Percentiles rank a stretch among this genome's conserved stretches.
These are phyloP conservation scores for Ascochyta koolunga DNA, from an alignment of 2,329 filamentous ascomycete species.

Conservation along the genomic window DNA sequence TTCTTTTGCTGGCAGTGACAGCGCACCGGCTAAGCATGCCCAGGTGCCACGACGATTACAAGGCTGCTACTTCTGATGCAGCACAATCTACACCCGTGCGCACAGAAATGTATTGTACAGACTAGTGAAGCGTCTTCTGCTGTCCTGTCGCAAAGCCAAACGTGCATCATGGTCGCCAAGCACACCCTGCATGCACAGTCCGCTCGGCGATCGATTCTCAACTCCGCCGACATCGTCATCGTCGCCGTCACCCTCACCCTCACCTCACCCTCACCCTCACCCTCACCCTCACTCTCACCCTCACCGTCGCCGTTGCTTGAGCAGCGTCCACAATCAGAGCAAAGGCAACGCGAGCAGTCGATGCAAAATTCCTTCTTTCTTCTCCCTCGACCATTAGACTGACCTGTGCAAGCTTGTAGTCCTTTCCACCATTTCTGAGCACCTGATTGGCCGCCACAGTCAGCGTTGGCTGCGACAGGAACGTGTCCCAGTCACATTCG, in stretches of 20 bases:
- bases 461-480: conserved; percentile 7
- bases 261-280: too few species aligned
- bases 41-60: conserved; percentile 12
- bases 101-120: conserved; percentile 10
- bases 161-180: conserved; percentile 14
- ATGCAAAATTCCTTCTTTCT: too few species aligned
- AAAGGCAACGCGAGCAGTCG: neutral
- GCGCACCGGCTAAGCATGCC: conserved; percentile 41
- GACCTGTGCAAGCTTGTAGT: neutral
- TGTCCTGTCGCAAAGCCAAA: conserved; percentile 14
- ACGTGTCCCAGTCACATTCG: conserved; percentile 3
- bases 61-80: conserved; percentile 10
- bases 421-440: neutral
- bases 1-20: conserved; percentile 39
- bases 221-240: conserved; percentile 11
- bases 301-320: conserved; percentile 1
- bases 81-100: conserved; percentile 9
- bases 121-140: neutral
- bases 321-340: neutral
- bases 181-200: conserved; percentile 23
- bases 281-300: too few species aligned
- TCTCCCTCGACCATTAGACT: too few species aligned
- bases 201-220: conserved; percentile 20
- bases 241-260: too few species aligned
- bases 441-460: conserved; percentile 18